phyloP scores from a whole-genome alignment of 257 asterid species.

The Paulownia fortunei region DNA sequence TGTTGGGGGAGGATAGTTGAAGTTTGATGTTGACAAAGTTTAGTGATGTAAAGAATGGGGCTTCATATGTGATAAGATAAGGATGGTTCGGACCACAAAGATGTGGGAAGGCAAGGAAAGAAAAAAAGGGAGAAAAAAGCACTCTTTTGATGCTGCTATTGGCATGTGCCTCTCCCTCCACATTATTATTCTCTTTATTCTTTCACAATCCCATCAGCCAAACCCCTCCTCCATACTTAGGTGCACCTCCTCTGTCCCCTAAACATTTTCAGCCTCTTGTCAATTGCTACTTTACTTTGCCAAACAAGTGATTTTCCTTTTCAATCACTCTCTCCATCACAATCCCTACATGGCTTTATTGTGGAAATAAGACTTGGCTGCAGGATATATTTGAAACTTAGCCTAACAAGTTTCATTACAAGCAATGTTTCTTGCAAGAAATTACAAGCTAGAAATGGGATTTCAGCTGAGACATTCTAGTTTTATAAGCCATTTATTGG shows the following conservation, averaged over 20 bases:
- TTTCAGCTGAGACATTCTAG: background rate
- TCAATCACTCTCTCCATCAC: conserved; percentile 9
- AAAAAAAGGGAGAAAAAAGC: conserved; percentile 13
- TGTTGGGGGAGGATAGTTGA: conserved; percentile 8
- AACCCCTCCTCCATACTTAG: background rate
- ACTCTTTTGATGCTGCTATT: conserved; percentile 28
- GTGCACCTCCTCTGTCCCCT: conserved; percentile 25
- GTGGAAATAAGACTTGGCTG: background rate
- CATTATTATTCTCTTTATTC: conserved; percentile 40
- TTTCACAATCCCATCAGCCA: conserved; percentile 37
- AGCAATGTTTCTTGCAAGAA: background rate
- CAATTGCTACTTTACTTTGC: conserved; percentile 41
- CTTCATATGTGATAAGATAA: conserved; percentile 41
- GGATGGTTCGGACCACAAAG: conserved; percentile 42
- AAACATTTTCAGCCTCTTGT: conserved; percentile 31
- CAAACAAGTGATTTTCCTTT: conserved; percentile 37
- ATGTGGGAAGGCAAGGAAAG: conserved; percentile 25
- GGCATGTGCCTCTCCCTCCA: conserved; percentile 60
- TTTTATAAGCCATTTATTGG: background rate
- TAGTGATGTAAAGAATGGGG: conserved; percentile 24
- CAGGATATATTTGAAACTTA: background rate
- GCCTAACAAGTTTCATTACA: background rate
- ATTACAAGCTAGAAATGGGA: background rate
- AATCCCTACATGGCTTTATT: background rate
- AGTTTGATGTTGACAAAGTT: conserved; percentile 45